These are phyloP conservation scores for Polychytrium aggregatum DNA, from an alignment of 192 early-diverging fungal species.

Conservation along the genomic window DNA sequence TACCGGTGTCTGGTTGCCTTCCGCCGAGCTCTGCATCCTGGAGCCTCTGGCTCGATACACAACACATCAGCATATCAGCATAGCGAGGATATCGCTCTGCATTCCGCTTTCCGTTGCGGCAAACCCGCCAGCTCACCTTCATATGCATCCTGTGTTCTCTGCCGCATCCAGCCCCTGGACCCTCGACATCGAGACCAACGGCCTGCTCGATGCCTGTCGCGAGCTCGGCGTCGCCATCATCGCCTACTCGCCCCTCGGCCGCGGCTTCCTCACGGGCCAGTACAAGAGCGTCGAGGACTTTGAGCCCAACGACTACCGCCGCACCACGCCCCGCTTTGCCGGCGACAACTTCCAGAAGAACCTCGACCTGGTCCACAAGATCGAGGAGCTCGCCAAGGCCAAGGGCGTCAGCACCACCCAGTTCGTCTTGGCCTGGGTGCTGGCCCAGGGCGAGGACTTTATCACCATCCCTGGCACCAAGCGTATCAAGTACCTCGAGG, in stretches of 20 bases:
- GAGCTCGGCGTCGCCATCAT: conserved; percentile 42
- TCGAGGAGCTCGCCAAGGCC: conserved; percentile 19
- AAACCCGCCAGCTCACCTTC: neutral
- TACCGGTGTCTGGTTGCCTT: neutral
- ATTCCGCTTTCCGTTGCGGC: neutral
- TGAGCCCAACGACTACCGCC: conserved; percentile 36
- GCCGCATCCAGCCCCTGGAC: conserved; percentile 42
- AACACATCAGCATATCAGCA: too few species aligned
- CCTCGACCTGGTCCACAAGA: conserved; percentile 20
- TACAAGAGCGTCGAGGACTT: conserved; percentile 44
- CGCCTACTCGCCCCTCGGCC: conserved; percentile 38
- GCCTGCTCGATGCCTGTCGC: conserved; percentile 54
- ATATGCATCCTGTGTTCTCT: neutral
- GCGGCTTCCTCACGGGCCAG: conserved; percentile 55
- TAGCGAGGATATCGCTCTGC: too few species aligned
- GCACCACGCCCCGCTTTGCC: conserved; percentile 41
- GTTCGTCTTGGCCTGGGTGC: conserved; percentile 54
- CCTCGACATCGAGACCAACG: conserved; percentile 50
- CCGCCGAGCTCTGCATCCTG: too few species aligned
- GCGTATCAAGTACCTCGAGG: too few species aligned
- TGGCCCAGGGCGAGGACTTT: conserved; percentile 30
- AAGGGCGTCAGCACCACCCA: conserved; percentile 39
- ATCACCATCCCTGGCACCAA: conserved; percentile 37
- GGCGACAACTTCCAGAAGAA: conserved; percentile 51
- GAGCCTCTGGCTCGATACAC: too few species aligned